Conservation (phyloP, 169 alveolate species). For the Plasmodium gaboni region DNA sequence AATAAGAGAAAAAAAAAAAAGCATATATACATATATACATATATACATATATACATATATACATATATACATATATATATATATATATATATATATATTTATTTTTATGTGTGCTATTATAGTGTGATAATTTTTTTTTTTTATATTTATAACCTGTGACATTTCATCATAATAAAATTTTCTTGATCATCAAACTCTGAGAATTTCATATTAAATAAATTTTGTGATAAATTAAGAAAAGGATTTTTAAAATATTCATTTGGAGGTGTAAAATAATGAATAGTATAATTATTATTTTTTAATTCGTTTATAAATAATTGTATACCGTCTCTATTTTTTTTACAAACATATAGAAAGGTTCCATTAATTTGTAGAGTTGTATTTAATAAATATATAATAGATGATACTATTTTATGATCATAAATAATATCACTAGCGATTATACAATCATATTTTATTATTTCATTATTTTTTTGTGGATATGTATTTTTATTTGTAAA, state of each 20-base stretch:
- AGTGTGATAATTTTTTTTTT: too few species aligned
- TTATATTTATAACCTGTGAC: background rate
- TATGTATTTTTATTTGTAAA: constrained; percentile 73
- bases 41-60: too few species aligned
- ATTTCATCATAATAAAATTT: constrained; percentile 36
- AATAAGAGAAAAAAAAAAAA: too few species aligned
- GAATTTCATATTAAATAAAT: constrained; percentile 35
- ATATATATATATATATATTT: background rate
- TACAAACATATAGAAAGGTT: constrained; percentile 79
- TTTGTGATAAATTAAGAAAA: constrained; percentile 23
- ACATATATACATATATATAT: background rate
- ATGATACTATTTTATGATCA: constrained; percentile 76
- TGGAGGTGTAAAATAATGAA: constrained; percentile 32
- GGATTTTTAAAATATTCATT: constrained; percentile 26
- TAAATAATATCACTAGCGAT: constrained; percentile 86
- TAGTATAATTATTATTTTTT: constrained; percentile 26
- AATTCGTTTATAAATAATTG: constrained; percentile 73
- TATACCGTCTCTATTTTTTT: constrained; percentile 80
- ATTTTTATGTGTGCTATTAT: background rate
- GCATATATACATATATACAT: too few species aligned
- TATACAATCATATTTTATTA: constrained; percentile 69
- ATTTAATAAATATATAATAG: constrained; percentile 70
- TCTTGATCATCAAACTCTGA: constrained; percentile 20
- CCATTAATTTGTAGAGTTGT: constrained; percentile 72
- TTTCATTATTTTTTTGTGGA: constrained; percentile 29